Base-by-base conservation (phyloP, 75 land plant genomes). In the Cupressus sempervirens region DNA sequence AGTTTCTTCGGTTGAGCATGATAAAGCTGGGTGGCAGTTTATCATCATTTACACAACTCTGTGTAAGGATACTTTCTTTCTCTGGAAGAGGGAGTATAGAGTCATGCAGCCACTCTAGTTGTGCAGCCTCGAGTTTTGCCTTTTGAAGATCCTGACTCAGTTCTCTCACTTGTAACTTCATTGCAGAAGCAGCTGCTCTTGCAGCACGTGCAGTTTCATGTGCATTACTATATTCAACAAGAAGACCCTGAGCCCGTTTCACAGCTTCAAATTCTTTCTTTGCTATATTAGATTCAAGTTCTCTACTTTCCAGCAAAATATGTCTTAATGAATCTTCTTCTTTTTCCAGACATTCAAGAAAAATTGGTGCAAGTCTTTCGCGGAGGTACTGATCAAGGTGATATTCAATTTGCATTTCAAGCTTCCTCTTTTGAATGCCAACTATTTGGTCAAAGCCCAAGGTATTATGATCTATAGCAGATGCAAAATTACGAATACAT, bases 151-250 rank as follows among this genome's bases (percentile, higher is more conserved):
- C 88, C 50, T 94, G 95, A 58, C 83, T 91, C n/a, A 93, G 89
- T 62, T 97, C 96, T 87, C 87, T 89, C 73, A 92, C 93, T 85
- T 91, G 91, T 79, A 83, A 90, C 88, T 91, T 93, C 92, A 96
- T 90, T 13, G 89, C 29, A 79, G 90, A 88, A 65, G 89, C 91
- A 15, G 96, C 93, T 76, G 96, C 85, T 41, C 85, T 94, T 83
- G 94, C 93, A 85, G 98, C 94, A 56, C 93, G 87, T 54, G 92
- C 94, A 82, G 99, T 93, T 88, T 97, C 99, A 86, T 97, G 98
- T 13, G 91, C 92, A 88, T 92, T 91, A 89, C 95, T 94, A 80
- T 92, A 94, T 85, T 97, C 99, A 86, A 92, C 92, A 73, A 97
- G 94, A 89, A 94, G 86, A 68, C 40, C 58, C 62, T 88, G 91